Base-by-base conservation (phyloP, 306 rosid genomes). In the Neltuma alba region DNA sequence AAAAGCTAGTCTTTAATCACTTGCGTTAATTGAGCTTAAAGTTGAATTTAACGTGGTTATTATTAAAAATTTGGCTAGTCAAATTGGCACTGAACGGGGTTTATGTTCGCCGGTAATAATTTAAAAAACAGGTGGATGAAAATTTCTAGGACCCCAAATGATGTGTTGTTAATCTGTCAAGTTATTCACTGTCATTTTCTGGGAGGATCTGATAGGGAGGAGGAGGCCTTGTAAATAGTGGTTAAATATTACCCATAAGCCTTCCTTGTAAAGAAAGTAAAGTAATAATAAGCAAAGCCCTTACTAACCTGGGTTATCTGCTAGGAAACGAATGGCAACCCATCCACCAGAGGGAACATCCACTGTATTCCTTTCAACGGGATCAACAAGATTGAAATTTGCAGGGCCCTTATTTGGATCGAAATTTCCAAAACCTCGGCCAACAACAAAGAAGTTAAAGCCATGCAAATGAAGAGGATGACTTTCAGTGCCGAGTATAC, bases 401-500 rank as follows among this genome's bases (percentile, higher is more conserved):
- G 10, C 30, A 23, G 85, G 84, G 70, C 85, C 88, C 13, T 66
- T 70, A 38, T 84, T 86, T 1, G 72, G 77, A 54, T 89, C 62
- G 10, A 74, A 89, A 57, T 89, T 89, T 1, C 92, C 89, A 41
- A 87, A 85, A 20, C 89, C 92, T 76, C 70, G 86, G 9, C 92
- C 89, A 34, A 86, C 85, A 3, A 88, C 84, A 37, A 88, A 84
- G 82, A 86, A 86, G 33, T 88, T 86, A n/a, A 76, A 86, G 16
- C 92, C 92, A 80, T 86, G 92, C 23, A 88, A 76, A 80, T 86
- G 92, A 21, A 86, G 78, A 48, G 92, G 88, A 60, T 88, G 89
- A n/a, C 80, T 86, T 60, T 86, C 85, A 1, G 77, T 72, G 4
- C 82, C 82, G 20, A 88, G 70, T 9, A 88, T 80, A 69, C 88